Conservation (phyloP, 345 rosid species). For the Geranium rotundifolium region DNA sequence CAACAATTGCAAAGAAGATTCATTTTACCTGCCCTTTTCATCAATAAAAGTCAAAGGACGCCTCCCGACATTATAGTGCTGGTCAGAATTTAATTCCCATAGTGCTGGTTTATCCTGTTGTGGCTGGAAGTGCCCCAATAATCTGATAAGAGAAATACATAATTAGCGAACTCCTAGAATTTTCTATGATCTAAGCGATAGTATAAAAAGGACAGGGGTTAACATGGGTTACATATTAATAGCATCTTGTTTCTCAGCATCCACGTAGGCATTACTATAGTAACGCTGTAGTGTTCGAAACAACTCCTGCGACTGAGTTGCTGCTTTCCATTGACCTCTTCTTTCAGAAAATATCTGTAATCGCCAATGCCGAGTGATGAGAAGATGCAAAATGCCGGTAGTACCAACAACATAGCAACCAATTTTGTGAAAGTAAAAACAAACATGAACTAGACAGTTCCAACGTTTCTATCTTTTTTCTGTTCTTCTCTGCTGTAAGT, state of each 20-base stretch:
- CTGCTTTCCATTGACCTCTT: slow-evolving; percentile 98
- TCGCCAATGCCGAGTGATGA: slow-evolving; percentile 5
- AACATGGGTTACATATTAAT: slow-evolving; percentile 66
- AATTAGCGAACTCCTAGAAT: not conserved
- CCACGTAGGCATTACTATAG: slow-evolving; percentile 90
- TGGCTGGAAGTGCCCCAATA: slow-evolving; percentile 95
- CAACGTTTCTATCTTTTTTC: not conserved
- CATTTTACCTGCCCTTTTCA: slow-evolving; percentile 42
- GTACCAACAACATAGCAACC: too few species aligned
- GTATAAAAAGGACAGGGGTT: not conserved
- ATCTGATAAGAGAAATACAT: slow-evolving; percentile 33
- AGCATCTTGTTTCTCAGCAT: slow-evolving; percentile 91
- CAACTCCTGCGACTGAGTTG: slow-evolving; percentile 92
- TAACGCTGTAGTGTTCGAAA: slow-evolving; percentile 87
- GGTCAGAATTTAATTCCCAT: slow-evolving; percentile 94
- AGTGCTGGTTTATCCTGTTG: slow-evolving; percentile 79
- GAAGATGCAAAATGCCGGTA: not conserved
- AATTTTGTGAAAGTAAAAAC: too few species aligned
- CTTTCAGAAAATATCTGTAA: slow-evolving; percentile 83
- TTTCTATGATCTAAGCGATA: not conserved
- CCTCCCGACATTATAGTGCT: slow-evolving; percentile 51
- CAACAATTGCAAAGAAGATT: not conserved
- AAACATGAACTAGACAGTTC: not conserved
- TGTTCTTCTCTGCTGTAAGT: too few species aligned
- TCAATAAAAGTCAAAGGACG: slow-evolving; percentile 20